A percentile compares a stretch with the other conserved stretches of the same genome.
Evolutionary conservation across 495 filamentous ascomycete genomes (phyloP).

Genomic region (Penicillium herquei): DNA sequence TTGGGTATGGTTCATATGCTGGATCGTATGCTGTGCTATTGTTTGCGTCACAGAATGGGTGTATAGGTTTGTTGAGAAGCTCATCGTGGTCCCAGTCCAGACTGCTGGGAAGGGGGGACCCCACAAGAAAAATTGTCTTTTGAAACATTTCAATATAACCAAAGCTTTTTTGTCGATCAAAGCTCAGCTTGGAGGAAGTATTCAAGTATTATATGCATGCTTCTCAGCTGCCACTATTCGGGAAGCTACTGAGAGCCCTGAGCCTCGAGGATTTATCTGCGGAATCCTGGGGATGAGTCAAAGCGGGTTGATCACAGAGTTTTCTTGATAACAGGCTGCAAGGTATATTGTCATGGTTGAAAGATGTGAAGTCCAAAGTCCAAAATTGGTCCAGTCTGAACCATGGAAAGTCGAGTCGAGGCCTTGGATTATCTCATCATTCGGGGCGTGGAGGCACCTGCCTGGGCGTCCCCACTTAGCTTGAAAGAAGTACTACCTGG

Average conservation of each 20-base stretch:
- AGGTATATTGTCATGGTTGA: neutral
- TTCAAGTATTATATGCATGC: neutral
- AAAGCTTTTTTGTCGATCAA: neutral
- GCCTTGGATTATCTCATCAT: constrained; percentile 4
- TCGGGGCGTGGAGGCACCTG: neutral
- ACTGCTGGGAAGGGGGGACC: constrained; percentile 54
- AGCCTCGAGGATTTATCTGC: too few relatives aligned
- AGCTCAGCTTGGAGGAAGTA: neutral
- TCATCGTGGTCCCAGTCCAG: constrained; percentile 56
- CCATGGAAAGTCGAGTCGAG: constrained; percentile 6
- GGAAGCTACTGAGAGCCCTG: too few relatives aligned
- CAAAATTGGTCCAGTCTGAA: constrained; percentile 9
- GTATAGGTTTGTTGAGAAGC: constrained; percentile 49
- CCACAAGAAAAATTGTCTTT: constrained; percentile 59
- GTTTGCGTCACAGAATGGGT: constrained; percentile 40
- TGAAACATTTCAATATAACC: neutral
- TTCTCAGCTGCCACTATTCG: neutral
- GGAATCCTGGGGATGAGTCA: too few relatives aligned
- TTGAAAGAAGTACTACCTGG: too few relatives aligned
- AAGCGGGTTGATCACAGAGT: too few relatives aligned
- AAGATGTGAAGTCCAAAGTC: constrained; percentile 1
- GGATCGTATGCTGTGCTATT: neutral
- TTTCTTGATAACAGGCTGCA: too few relatives aligned
- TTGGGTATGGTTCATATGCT: constrained; percentile 4
- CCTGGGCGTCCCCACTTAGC: too few relatives aligned